These are phyloP conservation scores for Wickerhamiella sergipiensis DNA, from an alignment of 805 yeast genomes.

Conservation along the genomic window DNA sequence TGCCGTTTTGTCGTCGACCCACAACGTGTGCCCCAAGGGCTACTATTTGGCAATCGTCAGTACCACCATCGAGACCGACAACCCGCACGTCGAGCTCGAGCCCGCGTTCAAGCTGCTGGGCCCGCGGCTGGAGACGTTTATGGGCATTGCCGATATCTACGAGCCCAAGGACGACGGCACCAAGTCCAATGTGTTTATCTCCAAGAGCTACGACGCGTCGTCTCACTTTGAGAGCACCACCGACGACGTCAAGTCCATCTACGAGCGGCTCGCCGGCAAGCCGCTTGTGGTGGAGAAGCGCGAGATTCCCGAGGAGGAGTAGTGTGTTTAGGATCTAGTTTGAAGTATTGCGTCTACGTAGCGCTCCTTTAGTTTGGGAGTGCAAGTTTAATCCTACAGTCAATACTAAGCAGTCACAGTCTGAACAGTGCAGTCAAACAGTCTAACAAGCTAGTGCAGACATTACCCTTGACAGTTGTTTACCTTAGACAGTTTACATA, in stretches of 20 bases:
- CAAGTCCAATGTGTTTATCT: constrained; percentile 61
- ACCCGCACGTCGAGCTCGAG: constrained; percentile 83
- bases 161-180: constrained; percentile 81
- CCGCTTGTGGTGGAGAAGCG: constrained; percentile 79
- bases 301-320: constrained; percentile 51
- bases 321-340: too few relatives aligned
- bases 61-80: constrained; percentile 83
- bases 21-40: constrained; percentile 80
- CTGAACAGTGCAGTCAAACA: too few relatives aligned
- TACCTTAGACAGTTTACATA: too few relatives aligned
- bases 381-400: too few relatives aligned
- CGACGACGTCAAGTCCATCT: constrained; percentile 90
- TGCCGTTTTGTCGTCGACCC: constrained; percentile 79
- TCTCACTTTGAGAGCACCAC: constrained; percentile 94
- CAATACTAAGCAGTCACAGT: too few relatives aligned
- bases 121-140: constrained; percentile 60
- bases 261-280: constrained; percentile 82
- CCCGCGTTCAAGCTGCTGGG: constrained; percentile 90
- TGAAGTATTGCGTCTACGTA: too few relatives aligned
- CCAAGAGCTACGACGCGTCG: constrained; percentile 84
- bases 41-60: constrained; percentile 88
- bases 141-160: constrained; percentile 85
- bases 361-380: too few relatives aligned
- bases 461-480: too few relatives aligned
- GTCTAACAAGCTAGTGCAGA: too few relatives aligned